Evolutionary conservation across 108 stramenopile genomes (phyloP).

Genomic region (Fistulifera solaris): DNA sequence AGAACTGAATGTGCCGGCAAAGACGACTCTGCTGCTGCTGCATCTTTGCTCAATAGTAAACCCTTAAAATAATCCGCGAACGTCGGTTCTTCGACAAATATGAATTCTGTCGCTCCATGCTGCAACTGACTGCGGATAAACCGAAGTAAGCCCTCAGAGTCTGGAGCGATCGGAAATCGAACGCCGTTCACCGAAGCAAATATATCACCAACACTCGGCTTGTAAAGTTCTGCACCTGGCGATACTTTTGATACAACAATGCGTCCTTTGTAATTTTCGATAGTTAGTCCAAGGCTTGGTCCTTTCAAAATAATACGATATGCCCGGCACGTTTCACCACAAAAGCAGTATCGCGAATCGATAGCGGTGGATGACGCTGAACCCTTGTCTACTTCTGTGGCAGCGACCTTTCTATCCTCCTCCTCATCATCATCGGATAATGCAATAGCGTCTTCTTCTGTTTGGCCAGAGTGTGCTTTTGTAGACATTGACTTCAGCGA

Average conservation of each 20-base stretch:
- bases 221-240: background rate
- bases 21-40: no score
- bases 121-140: no score
- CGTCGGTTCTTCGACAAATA: no score
- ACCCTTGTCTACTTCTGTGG: constrained; percentile 9
- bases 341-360: background rate
- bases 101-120: no score
- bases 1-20: no score
- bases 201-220: constrained; percentile 42
- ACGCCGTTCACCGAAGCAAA: constrained; percentile 42
- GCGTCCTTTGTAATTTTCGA: constrained; percentile 23
- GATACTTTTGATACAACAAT: constrained; percentile 21
- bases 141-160: no score
- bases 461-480: constrained; percentile 10
- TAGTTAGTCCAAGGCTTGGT: constrained; percentile 20
- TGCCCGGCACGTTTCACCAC: constrained; percentile 3
- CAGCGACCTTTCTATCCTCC: constrained; percentile 6
- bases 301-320: constrained; percentile 25
- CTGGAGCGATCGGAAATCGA: background rate
- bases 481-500: no score
- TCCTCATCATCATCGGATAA: constrained; percentile 31
- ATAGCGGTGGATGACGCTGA: constrained; percentile 3
- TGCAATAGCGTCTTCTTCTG: constrained; percentile 35
- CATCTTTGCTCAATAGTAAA: no score
- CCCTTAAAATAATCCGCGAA: no score